Base-by-base conservation (phyloP, 106 monocot genomes). In the Acanthochlamys bracteata region DNA sequence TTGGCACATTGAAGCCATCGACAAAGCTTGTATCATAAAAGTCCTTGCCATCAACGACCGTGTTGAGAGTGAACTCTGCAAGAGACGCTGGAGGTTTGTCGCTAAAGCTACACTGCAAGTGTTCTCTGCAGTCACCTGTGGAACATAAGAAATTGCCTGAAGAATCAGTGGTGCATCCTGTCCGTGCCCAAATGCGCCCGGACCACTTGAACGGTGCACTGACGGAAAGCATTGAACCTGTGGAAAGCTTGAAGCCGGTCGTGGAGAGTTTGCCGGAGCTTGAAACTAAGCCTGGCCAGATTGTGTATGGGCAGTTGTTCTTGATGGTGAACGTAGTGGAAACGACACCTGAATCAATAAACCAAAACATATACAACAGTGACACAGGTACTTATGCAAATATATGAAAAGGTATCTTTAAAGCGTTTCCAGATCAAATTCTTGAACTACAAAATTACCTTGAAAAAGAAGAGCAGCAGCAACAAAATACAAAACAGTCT, bases 1-100 rank as follows among this genome's bases (percentile, higher is more conserved):
- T 40, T 20, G 85, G 80, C 9, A 81, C 0, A 71, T 85, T 85
- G 68, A 77, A 85, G 0, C 84, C 84, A 66, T 85, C 80, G 0
- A 85, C 80, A 8, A 64, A 45, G 61, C 84, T 80, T 10, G 55
- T 20, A 60, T 85, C 77, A 65, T 74, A 85, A 71, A 75, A 74
- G 61, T 83, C 83, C 40, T 66, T 75, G 0, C 63, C 66, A 13
- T 16, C 59, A 25, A n/a, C 39, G 6, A 74, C 76, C 33, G 33
- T 33, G 53, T 53, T 23, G 21, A 84, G 58, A 3, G 73, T 80
- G 80, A 84, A 74, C 58, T 84, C 84, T 0, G 45, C 73, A 3
- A 84, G 73, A n/a, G 62, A 76, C 39, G 61, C 64, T 0, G 79
- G 78, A 7, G 60, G 66, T 0, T 39, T 43, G 0, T 74, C 84